A percentile compares a stretch with the other conserved stretches of the same genome.
These are phyloP conservation scores for Inga laurina DNA, from an alignment of 306 rosid genomes.

Conservation along the genomic window DNA sequence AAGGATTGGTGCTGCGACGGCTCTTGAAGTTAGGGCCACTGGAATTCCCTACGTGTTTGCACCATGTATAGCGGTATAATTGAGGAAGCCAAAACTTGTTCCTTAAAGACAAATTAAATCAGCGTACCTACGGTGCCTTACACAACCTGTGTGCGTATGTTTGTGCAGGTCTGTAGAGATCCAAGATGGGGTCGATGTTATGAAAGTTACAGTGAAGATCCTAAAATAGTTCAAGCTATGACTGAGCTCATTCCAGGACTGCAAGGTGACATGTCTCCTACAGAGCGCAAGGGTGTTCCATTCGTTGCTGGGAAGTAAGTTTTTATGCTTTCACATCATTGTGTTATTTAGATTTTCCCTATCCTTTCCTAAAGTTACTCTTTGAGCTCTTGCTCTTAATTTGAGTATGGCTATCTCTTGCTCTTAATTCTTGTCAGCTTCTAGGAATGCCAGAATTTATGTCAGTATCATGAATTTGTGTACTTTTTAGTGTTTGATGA, in stretches of 20 bases:
- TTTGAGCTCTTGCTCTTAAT: neutral
- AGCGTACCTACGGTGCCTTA: neutral
- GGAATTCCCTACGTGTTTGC: conserved; percentile 53
- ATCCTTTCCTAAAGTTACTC: neutral
- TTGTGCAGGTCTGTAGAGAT: conserved; percentile 56
- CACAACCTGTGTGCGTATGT: neutral
- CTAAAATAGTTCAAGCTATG: conserved; percentile 45
- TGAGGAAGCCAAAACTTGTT: neutral
- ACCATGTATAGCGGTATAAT: conserved; percentile 53
- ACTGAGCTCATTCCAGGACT: conserved; percentile 49
- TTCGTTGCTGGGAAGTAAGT: conserved; percentile 49
- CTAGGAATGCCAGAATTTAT: neutral
- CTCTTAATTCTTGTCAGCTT: too few species aligned
- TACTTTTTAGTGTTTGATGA: neutral
- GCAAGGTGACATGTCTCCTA: conserved; percentile 44
- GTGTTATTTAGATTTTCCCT: neutral
- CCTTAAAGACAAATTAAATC: neutral
- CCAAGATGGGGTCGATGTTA: conserved; percentile 65
- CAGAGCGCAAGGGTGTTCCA: conserved; percentile 42
- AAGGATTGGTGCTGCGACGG: conserved; percentile 57
- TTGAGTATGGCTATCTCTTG: neutral
- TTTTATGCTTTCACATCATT: neutral
- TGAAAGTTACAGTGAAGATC: conserved; percentile 59
- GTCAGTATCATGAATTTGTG: neutral
- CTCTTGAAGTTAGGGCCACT: conserved; percentile 60